phyloP scores from a whole-genome alignment of 169 alveolate species.

The Plasmodium adleri region DNA sequence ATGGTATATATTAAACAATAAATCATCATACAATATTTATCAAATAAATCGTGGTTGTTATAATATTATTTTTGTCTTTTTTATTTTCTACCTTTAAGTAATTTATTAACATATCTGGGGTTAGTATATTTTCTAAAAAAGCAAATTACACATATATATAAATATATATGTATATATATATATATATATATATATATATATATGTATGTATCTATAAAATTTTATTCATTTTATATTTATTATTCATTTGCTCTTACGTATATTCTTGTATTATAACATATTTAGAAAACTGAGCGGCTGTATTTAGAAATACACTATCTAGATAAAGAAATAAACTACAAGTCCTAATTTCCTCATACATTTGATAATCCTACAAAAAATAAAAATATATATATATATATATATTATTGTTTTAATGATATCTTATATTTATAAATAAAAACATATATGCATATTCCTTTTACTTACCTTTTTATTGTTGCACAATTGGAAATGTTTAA shows the following conservation, averaged over 20 bases:
- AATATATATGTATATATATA: too few relatives aligned
- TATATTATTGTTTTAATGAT: not conserved
- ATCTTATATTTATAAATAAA: not conserved
- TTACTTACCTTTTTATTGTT: not conserved
- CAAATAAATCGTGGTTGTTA: too few relatives aligned
- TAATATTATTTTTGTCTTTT: not conserved
- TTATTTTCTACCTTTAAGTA: conserved; percentile 14
- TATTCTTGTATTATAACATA: conserved; percentile 59
- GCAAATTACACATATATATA: not conserved
- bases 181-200: not conserved
- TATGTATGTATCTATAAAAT: not conserved
- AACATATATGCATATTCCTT: not conserved
- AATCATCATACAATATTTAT: not conserved
- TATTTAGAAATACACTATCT: conserved; percentile 31
- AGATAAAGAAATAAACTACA: conserved; percentile 45
- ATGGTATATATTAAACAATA: not conserved
- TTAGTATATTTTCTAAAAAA: conserved; percentile 33
- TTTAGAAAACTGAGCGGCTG: conserved; percentile 49
- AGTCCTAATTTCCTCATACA: conserved; percentile 54
- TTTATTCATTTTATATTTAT: not conserved
- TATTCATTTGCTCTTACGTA: conserved; percentile 24
- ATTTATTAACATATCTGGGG: conserved; percentile 23
- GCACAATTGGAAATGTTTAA: conserved; percentile 20
- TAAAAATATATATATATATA: not conserved
- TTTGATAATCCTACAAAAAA: conserved; percentile 20